A percentile compares a stretch with the other conserved stretches of the same genome.
These are phyloP conservation scores for Pyracantha coccinea DNA, from an alignment of 331 rosid species.

Conservation along the genomic window DNA sequence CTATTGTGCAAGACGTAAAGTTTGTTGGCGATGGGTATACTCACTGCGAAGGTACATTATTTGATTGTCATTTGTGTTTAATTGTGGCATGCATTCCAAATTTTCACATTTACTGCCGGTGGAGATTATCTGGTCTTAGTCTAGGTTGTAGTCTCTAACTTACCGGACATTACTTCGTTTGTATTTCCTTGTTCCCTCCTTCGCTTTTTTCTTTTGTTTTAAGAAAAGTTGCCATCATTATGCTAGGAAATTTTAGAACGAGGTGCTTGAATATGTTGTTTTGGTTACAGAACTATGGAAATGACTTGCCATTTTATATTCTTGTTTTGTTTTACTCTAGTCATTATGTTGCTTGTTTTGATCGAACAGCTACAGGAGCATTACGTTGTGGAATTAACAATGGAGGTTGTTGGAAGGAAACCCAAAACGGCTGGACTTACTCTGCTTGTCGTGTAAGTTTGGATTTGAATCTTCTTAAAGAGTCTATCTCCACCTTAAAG, in stretches of 20 bases:
- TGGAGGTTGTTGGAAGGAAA: constrained; percentile 92
- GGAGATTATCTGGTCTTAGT: not conserved
- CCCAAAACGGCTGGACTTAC: constrained; percentile 43
- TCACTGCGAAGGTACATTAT: constrained; percentile 69
- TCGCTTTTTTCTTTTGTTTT: not conserved
- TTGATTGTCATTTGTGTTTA: not conserved
- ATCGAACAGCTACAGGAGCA: constrained; percentile 67
- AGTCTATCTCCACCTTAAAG: not conserved
- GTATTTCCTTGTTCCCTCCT: not conserved
- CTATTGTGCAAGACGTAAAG: constrained; percentile 67
- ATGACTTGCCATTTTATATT: not conserved
- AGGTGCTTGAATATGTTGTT: not conserved
- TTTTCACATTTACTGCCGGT: not conserved
- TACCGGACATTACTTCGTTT: not conserved
- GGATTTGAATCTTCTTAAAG: not conserved
- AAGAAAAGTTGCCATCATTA: not conserved
- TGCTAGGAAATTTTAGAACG: not conserved
- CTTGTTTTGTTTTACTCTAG: not conserved
- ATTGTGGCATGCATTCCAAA: not conserved
- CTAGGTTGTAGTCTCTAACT: not conserved
- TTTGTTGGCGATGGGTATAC: constrained; percentile 87
- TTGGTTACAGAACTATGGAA: too few relatives aligned
- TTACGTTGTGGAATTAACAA: constrained; percentile 72
- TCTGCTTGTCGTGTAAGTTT: constrained; percentile 79
- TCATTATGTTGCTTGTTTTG: constrained; percentile 3